Evolutionary conservation across 2,329 filamentous ascomycete genomes (phyloP), one percentile per base, ranked within the genome.

Genomic region (Dothistroma septosporum): DNA sequence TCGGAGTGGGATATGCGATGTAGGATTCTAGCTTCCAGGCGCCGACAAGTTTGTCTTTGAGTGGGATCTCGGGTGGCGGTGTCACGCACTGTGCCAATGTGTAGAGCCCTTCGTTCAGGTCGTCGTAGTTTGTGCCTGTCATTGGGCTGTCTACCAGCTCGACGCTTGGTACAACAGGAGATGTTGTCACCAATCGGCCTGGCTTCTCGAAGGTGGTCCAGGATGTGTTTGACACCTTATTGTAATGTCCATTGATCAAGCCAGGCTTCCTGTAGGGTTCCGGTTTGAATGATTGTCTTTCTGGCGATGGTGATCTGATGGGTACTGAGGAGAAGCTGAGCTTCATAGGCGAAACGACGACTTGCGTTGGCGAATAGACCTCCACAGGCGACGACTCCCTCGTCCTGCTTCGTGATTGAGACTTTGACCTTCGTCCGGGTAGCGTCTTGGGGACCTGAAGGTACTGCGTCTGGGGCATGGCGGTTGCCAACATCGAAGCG

Each of bases 11-110:
- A 58, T 74, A 72, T n/a, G 74, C 73, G 55, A 74, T 68, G 60
- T 75, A 75, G 31, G 74, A 75, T 60, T 75, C 73, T 19, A 76
- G 68, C 53, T 70, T 72, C 74, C 74, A 76, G 31, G 74, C 66
- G 28, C 74, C 74, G 21, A 74, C 64, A 33, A 76, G 70, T 56
- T 68, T 70, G 50, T 72, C 64, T 16, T 72, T 70, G 16, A 76
- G 62, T 2, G 73, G 66, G 7, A 64, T 49, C 33, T 65, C 64
- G 16, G 70, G 70, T 32, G 72, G 69, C 6, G 72, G 70, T 32
- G 72, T 70, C 2, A 61, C 55, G 55, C 61, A 66, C 41, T 66
- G 64, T 46, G 69, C 67, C 21, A 73, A 62, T 9, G 71, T 71
- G 63, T 74, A 74, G 46, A 69, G 69, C 28, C 73, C 72, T 50